Base-by-base conservation (phyloP, 257 asterid genomes). In the Solanum sparsipilum region DNA sequence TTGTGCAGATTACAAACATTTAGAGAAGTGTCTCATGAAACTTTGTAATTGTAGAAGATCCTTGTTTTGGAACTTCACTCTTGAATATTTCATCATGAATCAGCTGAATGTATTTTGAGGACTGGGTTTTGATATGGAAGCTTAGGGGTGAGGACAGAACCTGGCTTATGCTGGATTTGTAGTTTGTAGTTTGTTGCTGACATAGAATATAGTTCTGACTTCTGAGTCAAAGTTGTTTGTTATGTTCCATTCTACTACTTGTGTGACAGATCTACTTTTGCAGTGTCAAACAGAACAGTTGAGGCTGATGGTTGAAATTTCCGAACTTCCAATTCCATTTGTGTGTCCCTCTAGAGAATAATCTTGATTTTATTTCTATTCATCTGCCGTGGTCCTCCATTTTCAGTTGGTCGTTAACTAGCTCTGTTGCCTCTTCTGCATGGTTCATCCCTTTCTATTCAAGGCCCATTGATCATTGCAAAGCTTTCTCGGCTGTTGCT, bases 1-100 rank as follows among this genome's bases (percentile, higher is more conserved):
- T 93, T 91, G 91, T 95, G 98, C 98, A 94, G 97, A 94, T 93
- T 86, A 87, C 92, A 88, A 91, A 84, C 90, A 88, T 89, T 81
- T 90, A 88, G 87, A 88, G 87, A 93, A 68, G 93, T 88, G 86
- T 91, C 90, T 75, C 91, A 87, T 93, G 95, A 92, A 90, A 88
- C 73, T 87, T 84, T 88, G 67, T 76, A 75, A 86, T 87, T 67
- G 89, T 89, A 88, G 91, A 92, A 89, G 94, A 89, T 87, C 90
- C 70, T 87, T 88, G 84, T 88, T 89, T 82, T 88, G 91, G 88
- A 81, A 93, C 93, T 90, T 75, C 93, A 89, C 88, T 86, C 79
- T 87, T 90, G 89, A 87, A 82, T 86, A 89, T 89, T 87, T 75
- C 90, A 71, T 85, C 81, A 38, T 70, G 87, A 91, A 89, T 60